Percentiles rank a stretch among this genome's conserved stretches.
Conservation (phyloP, 176 grass and related monocot species). For the Carex scoparia region DNA sequence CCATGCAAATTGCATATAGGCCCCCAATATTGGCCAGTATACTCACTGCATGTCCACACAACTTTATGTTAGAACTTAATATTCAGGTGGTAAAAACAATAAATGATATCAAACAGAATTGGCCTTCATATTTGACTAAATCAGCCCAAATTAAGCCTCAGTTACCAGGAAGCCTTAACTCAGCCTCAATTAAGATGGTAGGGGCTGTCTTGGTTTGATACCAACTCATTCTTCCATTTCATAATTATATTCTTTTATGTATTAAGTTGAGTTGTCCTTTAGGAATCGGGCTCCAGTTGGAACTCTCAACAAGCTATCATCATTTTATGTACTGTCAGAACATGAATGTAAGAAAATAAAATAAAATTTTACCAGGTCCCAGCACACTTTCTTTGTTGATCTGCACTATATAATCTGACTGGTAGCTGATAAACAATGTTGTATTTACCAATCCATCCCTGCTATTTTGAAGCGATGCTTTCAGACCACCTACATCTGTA, state of each 20-base stretch:
- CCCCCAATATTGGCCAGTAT: constrained; percentile 87
- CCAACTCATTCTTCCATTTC: not conserved
- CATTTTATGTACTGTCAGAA: not conserved
- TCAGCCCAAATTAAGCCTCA: not conserved
- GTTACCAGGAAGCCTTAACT: not conserved
- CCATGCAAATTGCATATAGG: constrained; percentile 74
- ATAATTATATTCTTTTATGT: not conserved
- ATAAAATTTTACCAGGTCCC: constrained; percentile 53
- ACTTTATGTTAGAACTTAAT: constrained; percentile 2
- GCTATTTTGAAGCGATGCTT: constrained; percentile 65
- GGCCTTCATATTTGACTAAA: not conserved
- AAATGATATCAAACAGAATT: not conserved
- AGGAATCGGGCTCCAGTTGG: not conserved
- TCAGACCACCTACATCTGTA: constrained; percentile 53
- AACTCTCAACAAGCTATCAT: not conserved
- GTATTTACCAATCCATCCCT: constrained; percentile 80
- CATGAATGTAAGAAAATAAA: constrained; percentile 3
- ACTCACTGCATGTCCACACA: constrained; percentile 55
- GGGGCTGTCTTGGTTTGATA: not conserved
- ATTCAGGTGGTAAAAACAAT: not conserved
- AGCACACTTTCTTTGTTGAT: constrained; percentile 67
- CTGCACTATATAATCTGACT: constrained; percentile 89
- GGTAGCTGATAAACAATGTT: constrained; percentile 75
- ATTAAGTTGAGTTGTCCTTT: not conserved
- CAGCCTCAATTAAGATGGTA: not conserved